These are phyloP conservation scores for Wickerhamiella azymoides DNA, from an alignment of 805 yeast genomes.

Conservation along the genomic window DNA sequence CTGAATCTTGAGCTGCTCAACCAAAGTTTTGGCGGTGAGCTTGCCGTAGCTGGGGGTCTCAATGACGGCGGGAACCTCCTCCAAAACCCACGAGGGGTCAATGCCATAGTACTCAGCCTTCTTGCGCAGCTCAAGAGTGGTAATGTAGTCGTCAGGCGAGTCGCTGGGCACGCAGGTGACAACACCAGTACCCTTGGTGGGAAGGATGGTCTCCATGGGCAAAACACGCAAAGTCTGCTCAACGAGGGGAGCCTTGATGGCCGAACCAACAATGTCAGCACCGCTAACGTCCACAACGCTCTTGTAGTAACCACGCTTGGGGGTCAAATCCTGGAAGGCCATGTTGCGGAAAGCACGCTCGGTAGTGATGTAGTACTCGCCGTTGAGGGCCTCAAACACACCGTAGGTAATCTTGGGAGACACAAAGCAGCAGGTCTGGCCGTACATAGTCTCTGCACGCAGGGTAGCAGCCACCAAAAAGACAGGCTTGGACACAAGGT, in stretches of 20 bases:
- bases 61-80: conserved; percentile 51
- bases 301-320: conserved; percentile 64
- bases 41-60: conserved; percentile 79
- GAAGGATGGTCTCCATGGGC: conserved; percentile 96
- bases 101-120: conserved; percentile 85
- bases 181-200: conserved; percentile 95
- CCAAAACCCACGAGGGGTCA: conserved; percentile 71
- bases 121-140: conserved; percentile 66
- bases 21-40: conserved; percentile 68
- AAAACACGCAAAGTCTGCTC: conserved; percentile 59
- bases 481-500: conserved; percentile 44
- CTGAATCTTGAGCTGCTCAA: conserved; percentile 76
- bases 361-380: conserved; percentile 69
- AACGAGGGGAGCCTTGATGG: conserved; percentile 74
- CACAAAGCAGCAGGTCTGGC: conserved; percentile 96
- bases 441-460: conserved; percentile 98
- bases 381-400: conserved; percentile 67
- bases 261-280: conserved; percentile 65
- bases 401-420: conserved; percentile 92
- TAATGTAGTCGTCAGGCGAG: conserved; percentile 93
- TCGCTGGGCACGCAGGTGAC: conserved; percentile 99
- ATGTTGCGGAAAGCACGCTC: conserved; percentile 94
- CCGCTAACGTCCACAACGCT: conserved; percentile 54
- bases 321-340: conserved; percentile 89
- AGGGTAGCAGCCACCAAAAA: conserved; percentile 90